Conservation (phyloP, 2,329 filamentous ascomycete genomes). For the Trichophyton schoenleinii region DNA sequence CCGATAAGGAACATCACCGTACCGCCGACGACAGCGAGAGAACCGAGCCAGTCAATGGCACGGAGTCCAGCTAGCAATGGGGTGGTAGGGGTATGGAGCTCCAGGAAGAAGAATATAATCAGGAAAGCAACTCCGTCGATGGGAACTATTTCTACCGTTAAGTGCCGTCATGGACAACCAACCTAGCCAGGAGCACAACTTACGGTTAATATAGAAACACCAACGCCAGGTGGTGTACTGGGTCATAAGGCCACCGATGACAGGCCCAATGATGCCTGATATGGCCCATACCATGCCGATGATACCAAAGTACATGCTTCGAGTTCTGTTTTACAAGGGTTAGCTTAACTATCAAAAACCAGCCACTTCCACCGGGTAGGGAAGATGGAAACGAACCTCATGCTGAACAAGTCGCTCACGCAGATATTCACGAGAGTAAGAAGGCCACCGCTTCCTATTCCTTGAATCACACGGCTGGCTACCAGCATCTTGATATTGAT, state of each 20-base stretch:
- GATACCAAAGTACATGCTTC: slow-evolving; percentile 36
- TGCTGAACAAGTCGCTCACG: slow-evolving; percentile 52
- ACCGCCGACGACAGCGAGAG: slow-evolving; percentile 47
- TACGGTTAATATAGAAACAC: slow-evolving; percentile 49
- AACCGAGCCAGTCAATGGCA: slow-evolving; percentile 52
- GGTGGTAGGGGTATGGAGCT: slow-evolving; percentile 49
- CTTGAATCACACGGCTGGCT: slow-evolving; percentile 49
- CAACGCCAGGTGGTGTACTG: slow-evolving; percentile 48
- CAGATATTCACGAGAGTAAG: slow-evolving; percentile 52
- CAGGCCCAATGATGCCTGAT: slow-evolving; percentile 18
- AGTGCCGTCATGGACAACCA: background rate
- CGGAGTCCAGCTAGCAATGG: slow-evolving; percentile 45
- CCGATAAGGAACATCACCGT: slow-evolving; percentile 80
- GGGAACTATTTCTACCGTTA: slow-evolving; percentile 32
- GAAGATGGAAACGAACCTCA: slow-evolving; percentile 29
- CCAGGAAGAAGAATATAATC: slow-evolving; percentile 48
- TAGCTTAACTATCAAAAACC: background rate
- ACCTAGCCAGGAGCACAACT: slow-evolving; percentile 5
- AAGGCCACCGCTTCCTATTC: slow-evolving; percentile 51
- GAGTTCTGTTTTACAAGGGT: slow-evolving; percentile 38
- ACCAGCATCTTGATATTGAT: slow-evolving; percentile 51
- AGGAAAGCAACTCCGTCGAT: slow-evolving; percentile 43
- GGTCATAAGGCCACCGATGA: slow-evolving; percentile 26
- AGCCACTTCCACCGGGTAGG: background rate
- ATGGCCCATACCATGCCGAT: slow-evolving; percentile 37